Evolutionary conservation across 2,329 filamentous ascomycete species (phyloP), one percentile per base, ranked within the genome.

Genomic region (Penicillium sp.): DNA sequence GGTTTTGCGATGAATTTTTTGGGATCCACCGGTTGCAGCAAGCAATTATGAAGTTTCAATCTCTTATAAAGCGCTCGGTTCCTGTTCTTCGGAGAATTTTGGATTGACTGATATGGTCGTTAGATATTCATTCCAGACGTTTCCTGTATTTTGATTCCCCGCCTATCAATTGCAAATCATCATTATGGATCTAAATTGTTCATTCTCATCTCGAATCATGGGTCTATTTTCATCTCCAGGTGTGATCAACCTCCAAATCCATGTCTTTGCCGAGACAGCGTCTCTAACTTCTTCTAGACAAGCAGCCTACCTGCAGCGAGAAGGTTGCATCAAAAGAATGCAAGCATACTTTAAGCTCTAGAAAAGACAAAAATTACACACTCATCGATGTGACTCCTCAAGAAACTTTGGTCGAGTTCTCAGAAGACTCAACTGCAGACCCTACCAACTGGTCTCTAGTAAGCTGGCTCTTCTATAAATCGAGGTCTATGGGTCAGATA

Each of bases 391-490:
- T 68, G 9, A 63, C 64, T 18, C 54, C 56, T n/a, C 35, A 66
- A 56, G 55, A 69, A 58, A 62, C 63, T 11, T 55, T 72, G 19
- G 69, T 72, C 47, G 67, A 66, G n/a, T 73, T 72, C 41, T 56
- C 61, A 16, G 61, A 68, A 16, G 59, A 60, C 19, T 71, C 70
- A 10, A 37, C 61, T 5, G 57, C 49, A 35, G 66, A 69, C 37
- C 70, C 70, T 6, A 65, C 60, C 37, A 71, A 72, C 19, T 73
- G 70, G 70, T 47, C 61, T 10, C 54, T 70, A 62, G 69, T 71
- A 66, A 58, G 68, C 57, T 59, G 14, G 33, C 51, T 50, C 27
- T 56, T 14, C 13, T 36, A 3, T 4, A 36, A 6, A 2, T 13
- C 16, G 5, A 14, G n/a, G 27, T 31, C 24, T 3, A 22, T 33